These are phyloP conservation scores for Fomitopsis schrenkii DNA, from an alignment of 1,284 basidiomycete genomes.

Conservation along the genomic window DNA sequence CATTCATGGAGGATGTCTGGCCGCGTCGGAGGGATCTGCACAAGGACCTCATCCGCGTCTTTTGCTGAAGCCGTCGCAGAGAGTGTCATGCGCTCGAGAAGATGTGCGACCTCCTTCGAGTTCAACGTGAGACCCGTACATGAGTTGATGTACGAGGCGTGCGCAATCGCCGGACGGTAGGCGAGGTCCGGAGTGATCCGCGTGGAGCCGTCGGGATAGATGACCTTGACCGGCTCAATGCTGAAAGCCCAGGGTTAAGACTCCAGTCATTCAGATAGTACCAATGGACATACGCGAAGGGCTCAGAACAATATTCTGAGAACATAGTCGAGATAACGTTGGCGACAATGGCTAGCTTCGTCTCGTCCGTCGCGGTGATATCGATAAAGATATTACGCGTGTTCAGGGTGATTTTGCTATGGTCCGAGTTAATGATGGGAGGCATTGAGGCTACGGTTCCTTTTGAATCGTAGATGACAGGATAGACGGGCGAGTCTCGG, in stretches of 20 bases:
- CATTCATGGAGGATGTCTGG: slow-evolving; percentile 98
- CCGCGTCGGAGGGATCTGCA: slow-evolving; percentile 85
- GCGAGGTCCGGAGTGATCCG: slow-evolving; percentile 83
- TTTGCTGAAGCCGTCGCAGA: slow-evolving; percentile 43
- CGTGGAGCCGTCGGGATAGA: slow-evolving; percentile 73
- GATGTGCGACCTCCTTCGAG: slow-evolving; percentile 53
- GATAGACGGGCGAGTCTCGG: slow-evolving; percentile 92
- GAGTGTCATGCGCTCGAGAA: slow-evolving; percentile 78
- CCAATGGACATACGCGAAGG: slow-evolving; percentile 64
- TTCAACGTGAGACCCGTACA: slow-evolving; percentile 84
- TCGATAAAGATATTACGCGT: slow-evolving; percentile 97
- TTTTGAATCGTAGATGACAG: slow-evolving; percentile 92
- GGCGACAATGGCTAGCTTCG: slow-evolving; percentile 92
- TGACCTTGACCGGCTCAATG: slow-evolving; percentile 86
- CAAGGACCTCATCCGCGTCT: slow-evolving; percentile 63
- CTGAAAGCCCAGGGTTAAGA: slow-evolving; percentile 34
- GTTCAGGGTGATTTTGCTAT: slow-evolving; percentile 95
- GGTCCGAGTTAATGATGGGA: slow-evolving; percentile 97
- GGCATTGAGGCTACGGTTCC: slow-evolving; percentile 94
- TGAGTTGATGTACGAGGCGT: slow-evolving; percentile 90
- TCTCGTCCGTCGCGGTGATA: slow-evolving; percentile 96
- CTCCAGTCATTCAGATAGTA: background rate
- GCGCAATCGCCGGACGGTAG: slow-evolving; percentile 70
- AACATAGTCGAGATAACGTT: slow-evolving; percentile 98
- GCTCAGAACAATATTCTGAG: slow-evolving; percentile 90